Evolutionary conservation across 441 rosid species (phyloP), one percentile per base, ranked within the genome.

Genomic region (Pelargonium fulgidum): DNA sequence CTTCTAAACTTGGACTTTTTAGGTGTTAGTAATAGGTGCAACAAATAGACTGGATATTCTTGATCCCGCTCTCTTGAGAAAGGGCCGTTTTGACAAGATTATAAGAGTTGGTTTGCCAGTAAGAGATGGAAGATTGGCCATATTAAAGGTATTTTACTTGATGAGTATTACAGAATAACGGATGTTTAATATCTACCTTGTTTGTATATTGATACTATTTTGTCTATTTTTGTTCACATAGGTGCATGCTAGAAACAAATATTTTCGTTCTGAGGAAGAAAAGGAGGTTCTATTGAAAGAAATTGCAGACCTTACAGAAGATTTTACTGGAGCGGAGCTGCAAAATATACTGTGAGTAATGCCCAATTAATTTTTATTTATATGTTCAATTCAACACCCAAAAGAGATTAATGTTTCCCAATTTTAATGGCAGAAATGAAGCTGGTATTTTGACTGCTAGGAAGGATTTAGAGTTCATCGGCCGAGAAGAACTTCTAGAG

Each of bases 401-500:
- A 66, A 39, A 47, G 41, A 22, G 39, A 54, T 81, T 85, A 70
- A 85, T 75, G 50, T 70, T 77, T 80, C 22, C 65, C 67, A 69
- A 33, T 73, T 70, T 77, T 54, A 62, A 66, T 75, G 68, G 58
- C 82, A 94, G 98, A 83, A 94, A 91, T 79, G 97, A 94, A 84
- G 98, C 99, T 74, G 99, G 94, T 82, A 94, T 94, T 75, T 86
- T 92, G 85, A 91, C 97, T 75, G 97, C 99, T 61, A 86, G 99
- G 79, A 90, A 94, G 81, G 99, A 94, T 81, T 82, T 85, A 68
- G 97, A 89, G 76, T 83, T 78, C 80, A 93, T 93, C 72, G 96
- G 96, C 69, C 86, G 81, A 48, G 96, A 91, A 68, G 98, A 94
- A 81, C 96, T 94, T 75, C 73, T 90, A 52, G 97, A 94, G 79